Percentiles rank a stretch among this genome's conserved stretches.
These are phyloP conservation scores for Taphrina pruni DNA, from an alignment of 1,139 yeast genomes.

Conservation along the genomic window DNA sequence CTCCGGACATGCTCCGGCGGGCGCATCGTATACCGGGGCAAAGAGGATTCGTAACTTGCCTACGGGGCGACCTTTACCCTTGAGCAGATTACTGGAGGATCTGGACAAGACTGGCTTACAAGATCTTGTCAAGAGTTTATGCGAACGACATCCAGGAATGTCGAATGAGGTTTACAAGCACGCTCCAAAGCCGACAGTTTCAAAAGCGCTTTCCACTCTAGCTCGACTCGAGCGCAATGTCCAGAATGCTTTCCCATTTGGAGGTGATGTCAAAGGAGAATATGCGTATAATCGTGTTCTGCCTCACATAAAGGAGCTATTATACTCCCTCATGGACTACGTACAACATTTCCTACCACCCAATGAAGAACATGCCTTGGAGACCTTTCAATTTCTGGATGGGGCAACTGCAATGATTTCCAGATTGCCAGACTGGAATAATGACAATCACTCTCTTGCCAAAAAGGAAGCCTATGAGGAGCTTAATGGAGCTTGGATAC, in stretches of 20 bases:
- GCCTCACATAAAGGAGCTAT: conserved; percentile 73
- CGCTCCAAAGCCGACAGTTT: conserved; percentile 66
- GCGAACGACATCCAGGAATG: conserved; percentile 68
- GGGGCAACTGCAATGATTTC: conserved; percentile 68
- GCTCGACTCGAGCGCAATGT: conserved; percentile 59
- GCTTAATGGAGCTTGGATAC: conserved; percentile 75
- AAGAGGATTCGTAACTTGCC: conserved; percentile 46
- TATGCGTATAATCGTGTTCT: conserved; percentile 87
- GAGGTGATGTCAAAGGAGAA: conserved; percentile 74
- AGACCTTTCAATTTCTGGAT: conserved; percentile 71
- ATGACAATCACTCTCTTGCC: conserved; percentile 74
- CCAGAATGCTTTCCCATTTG: conserved; percentile 67
- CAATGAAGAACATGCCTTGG: conserved; percentile 62
- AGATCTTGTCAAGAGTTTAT: conserved; percentile 59
- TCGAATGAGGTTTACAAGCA: conserved; percentile 59
- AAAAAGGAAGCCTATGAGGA: conserved; percentile 78
- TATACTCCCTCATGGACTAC: conserved; percentile 78
- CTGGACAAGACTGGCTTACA: conserved; percentile 65
- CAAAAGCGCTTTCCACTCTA: conserved; percentile 61
- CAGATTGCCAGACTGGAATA: conserved; percentile 73
- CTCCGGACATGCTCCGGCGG: not conserved
- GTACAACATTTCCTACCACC: conserved; percentile 82
- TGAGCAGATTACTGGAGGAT: conserved; percentile 68
- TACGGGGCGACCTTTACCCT: conserved; percentile 58
- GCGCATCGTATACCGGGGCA: not conserved